Percentiles rank a stretch among this genome's conserved stretches.
phyloP scores from a whole-genome alignment of 2,329 filamentous ascomycete genomes.

The Stagonosporopsis cucurbitacearum region DNA sequence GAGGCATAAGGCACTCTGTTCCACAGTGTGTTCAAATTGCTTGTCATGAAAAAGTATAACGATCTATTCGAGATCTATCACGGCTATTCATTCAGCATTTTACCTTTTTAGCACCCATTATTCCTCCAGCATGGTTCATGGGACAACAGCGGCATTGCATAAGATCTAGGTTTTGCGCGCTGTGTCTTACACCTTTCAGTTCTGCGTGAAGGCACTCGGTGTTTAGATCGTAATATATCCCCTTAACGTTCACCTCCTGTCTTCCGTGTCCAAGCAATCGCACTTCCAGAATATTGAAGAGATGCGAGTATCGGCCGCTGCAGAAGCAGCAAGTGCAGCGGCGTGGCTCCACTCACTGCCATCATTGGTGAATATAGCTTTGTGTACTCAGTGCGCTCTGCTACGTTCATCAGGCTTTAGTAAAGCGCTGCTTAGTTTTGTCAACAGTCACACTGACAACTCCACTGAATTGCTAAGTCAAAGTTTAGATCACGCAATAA shows the following conservation, averaged over 20 bases:
- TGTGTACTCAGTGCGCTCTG: background rate
- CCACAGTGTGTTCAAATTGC: constrained; percentile 6
- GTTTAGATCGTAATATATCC: constrained; percentile 33
- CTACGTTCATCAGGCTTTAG: background rate
- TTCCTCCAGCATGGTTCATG: constrained; percentile 29
- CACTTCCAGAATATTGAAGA: background rate
- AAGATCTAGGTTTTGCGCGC: constrained; percentile 22
- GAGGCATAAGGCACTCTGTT: constrained; percentile 31
- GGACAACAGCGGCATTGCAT: constrained; percentile 31
- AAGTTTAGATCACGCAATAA: constrained; percentile 9
- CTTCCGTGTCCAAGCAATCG: background rate
- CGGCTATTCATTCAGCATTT: constrained; percentile 25
- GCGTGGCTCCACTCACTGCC: background rate
- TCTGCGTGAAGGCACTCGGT: constrained; percentile 25
- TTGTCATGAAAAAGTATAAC: constrained; percentile 21
- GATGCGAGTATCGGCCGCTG: background rate
- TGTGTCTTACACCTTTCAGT: constrained; percentile 21
- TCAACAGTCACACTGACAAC: background rate
- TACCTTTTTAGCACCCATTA: constrained; percentile 22
- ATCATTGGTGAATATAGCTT: background rate
- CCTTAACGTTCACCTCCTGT: constrained; percentile 11
- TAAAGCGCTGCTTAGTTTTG: background rate
- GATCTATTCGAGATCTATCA: constrained; percentile 28
- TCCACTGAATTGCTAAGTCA: background rate
- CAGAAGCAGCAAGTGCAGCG: background rate